Evolutionary conservation across 2,329 filamentous ascomycete species (phyloP), one percentile per base, ranked within the genome.

Genomic region (Trichoderma brevicompactum): DNA sequence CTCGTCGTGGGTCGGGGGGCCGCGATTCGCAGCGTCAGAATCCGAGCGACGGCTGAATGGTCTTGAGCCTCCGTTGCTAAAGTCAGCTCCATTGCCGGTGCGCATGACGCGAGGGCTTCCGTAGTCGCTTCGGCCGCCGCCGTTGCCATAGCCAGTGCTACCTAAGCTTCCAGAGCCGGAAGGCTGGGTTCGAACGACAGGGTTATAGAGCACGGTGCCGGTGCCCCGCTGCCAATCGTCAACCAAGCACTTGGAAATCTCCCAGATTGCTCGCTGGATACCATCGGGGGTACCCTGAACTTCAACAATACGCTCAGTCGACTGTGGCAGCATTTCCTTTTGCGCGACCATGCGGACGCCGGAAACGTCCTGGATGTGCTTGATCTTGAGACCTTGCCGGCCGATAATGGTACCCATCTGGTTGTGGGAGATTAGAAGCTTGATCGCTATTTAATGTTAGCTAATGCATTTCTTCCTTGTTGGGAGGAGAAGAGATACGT

Each of bases 341-440:
- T 99, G 95, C 46, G 95, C 95, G 55, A 99, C 94, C 95, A 99
- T 99, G 76, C 95, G 94, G 66, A 98, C 95, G 70, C 94, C 94
- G 5, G 95, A 98, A 36, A 89, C 89, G 78, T 99, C 95, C 78
- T 99, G 95, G 72, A 99, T 99, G 78, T 97, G 92, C 86, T 99
- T 99, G 85, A 99, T 99, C 85, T 98, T 99, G 71, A 97, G 85
- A 66, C 95, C 95, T 78, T 96, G 92, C 70, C 93, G 89, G 73
- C 95, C 95, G 76, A 99, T 99, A 81, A 99, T 97, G 74, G 95
- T 99, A 68, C 95, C 95, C 95, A 99, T 99, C 81, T 99, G 95
- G 79, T 98, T 98, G 83, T 99, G 94, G 40, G 95, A 99, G 79
- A 99, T 98, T 77, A 99, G 89, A 38, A 99, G 89, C 76, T 97